phyloP scores from a whole-genome alignment of 768 basidiomycete species.

The Clitopilus hobsonii region DNA sequence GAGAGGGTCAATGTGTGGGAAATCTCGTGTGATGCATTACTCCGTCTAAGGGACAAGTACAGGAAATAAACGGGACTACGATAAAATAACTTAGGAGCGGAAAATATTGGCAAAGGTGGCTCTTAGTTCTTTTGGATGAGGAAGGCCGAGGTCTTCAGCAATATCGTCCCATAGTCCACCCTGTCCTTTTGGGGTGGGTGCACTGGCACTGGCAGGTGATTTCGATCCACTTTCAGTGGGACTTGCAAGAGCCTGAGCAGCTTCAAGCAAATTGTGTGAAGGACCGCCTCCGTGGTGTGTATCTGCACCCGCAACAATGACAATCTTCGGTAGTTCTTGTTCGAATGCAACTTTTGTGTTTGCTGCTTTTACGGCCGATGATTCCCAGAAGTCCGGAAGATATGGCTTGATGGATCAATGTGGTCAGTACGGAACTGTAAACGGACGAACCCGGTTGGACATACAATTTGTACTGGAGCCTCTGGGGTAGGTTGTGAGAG shows the following conservation, averaged over 20 bases:
- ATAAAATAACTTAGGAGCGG: conserved; percentile 8
- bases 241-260: conserved; percentile 28
- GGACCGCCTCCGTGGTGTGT: conserved; percentile 16
- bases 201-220: not conserved
- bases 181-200: conserved; percentile 7
- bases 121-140: conserved; percentile 27
- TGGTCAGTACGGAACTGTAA: not conserved
- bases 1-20: conserved; percentile 11
- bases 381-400: conserved; percentile 29
- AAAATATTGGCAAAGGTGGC: conserved; percentile 24
- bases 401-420: conserved; percentile 16
- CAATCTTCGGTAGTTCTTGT: conserved; percentile 19
- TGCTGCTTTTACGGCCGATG: conserved; percentile 9
- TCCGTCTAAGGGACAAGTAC: not conserved
- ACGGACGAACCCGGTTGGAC: conserved; percentile 20
- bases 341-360: conserved; percentile 2
- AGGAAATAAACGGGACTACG: not conserved
- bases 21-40: conserved; percentile 1
- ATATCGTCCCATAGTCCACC: conserved; percentile 40
- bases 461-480: conserved; percentile 53
- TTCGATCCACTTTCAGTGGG: not conserved
- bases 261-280: conserved; percentile 21
- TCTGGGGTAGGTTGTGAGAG: conserved; percentile 37
- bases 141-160: conserved; percentile 40
- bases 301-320: conserved; percentile 18